phyloP scores from a whole-genome alignment of 106 monocot species.

The Iris macrosiphon region DNA sequence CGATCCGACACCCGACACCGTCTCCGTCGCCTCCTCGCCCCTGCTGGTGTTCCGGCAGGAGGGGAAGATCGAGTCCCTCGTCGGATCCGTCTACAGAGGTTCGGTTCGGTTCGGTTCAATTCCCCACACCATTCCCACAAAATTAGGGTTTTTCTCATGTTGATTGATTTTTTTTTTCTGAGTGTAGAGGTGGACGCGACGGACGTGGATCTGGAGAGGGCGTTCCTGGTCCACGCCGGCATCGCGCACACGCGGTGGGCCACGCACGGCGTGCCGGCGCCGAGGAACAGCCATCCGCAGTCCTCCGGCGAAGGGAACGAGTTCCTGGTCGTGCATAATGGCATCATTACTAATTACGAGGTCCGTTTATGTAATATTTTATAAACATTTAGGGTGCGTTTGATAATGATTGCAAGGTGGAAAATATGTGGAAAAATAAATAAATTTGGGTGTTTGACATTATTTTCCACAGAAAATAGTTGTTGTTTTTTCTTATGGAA shows the following conservation, averaged over 20 bases:
- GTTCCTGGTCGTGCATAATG: constrained; percentile 97
- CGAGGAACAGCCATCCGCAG: constrained; percentile 96
- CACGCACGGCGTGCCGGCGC: constrained; percentile 94
- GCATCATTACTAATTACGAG: constrained; percentile 99
- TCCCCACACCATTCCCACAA: too few species aligned
- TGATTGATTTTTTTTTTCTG: too few species aligned
- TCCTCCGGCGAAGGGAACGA: constrained; percentile 73
- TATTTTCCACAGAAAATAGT: too few species aligned
- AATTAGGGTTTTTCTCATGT: too few species aligned
- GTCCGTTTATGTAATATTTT: constrained; percentile 42
- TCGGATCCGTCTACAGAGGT: constrained; percentile 86
- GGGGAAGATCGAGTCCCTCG: constrained; percentile 97
- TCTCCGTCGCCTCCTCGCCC: too few species aligned
- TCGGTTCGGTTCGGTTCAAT: too few species aligned
- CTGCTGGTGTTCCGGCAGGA: constrained; percentile 86
- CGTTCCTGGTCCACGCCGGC: constrained; percentile 81
- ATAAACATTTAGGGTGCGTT: too few species aligned
- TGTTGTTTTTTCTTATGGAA: too few species aligned
- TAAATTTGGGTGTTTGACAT: too few species aligned
- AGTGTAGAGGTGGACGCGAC: constrained; percentile 64
- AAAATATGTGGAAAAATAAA: too few species aligned
- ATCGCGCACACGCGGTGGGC: constrained; percentile 99
- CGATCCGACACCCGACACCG: too few species aligned
- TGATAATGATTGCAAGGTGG: too few species aligned
- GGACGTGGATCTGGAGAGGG: constrained; percentile 60